A percentile compares a stretch with the other conserved stretches of the same genome.
Evolutionary conservation across 208 protist genomes (phyloP).

Genomic region (Angomonas deanei): DNA sequence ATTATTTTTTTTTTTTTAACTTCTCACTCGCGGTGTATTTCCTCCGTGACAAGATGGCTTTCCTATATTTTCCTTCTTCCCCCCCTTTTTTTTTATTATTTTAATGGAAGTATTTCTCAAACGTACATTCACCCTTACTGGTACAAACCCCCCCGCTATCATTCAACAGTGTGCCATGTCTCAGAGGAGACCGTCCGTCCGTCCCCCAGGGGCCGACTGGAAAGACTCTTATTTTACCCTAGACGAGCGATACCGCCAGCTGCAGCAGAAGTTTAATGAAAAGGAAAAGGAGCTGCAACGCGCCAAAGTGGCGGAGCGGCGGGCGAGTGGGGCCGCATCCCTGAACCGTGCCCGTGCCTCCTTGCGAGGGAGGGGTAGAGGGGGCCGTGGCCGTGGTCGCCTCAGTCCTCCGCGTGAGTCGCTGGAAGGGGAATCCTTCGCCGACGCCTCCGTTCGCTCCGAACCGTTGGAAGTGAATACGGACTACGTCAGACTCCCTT

Average conservation of each 20-base stretch:
- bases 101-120: background rate
- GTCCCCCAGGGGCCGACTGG: constrained; percentile 64
- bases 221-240: constrained; percentile 76
- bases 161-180: background rate
- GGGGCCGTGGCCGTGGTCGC: background rate
- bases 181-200: constrained; percentile 13
- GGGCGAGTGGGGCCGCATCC: constrained; percentile 14
- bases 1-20: constrained; percentile 15
- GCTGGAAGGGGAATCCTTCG: background rate
- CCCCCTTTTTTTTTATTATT: background rate
- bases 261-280: constrained; percentile 64
- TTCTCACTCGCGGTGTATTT: too few relatives aligned
- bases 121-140: background rate
- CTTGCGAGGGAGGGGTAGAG: background rate
- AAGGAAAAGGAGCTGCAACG: constrained; percentile 73
- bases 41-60: too few relatives aligned
- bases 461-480: constrained; percentile 4
- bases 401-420: background rate
- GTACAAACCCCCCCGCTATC: background rate
- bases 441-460: background rate
- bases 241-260: constrained; percentile 70
- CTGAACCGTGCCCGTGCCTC: constrained; percentile 8
- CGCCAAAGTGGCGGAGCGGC: constrained; percentile 57
- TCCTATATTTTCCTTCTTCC: constrained; percentile 2
- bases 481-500: constrained; percentile 43